These are phyloP conservation scores for Apiospora malaysiana DNA, from an alignment of 2,329 filamentous ascomycete species.

Conservation along the genomic window DNA sequence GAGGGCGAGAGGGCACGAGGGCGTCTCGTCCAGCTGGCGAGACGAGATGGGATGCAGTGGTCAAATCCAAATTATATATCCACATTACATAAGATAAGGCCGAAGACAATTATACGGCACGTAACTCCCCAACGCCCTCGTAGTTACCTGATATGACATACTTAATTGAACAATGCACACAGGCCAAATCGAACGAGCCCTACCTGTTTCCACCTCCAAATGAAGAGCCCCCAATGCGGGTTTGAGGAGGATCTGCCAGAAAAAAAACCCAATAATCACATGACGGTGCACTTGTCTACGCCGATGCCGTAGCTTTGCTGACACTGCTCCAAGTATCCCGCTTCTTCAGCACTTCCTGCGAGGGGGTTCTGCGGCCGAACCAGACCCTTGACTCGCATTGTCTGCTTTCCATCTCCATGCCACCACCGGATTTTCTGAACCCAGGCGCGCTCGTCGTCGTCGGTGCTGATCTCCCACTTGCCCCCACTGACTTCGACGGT, in stretches of 20 bases:
- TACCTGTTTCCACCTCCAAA: no score
- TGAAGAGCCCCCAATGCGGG: not conserved
- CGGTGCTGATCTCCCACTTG: conserved; percentile 83
- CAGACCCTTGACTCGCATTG: conserved; percentile 75
- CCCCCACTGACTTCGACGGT: conserved; percentile 80
- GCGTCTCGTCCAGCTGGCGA: no score
- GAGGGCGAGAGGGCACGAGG: no score
- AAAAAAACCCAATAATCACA: conserved; percentile 50
- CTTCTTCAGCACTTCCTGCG: conserved; percentile 69
- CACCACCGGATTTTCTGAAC: conserved; percentile 88
- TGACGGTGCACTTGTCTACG: conserved; percentile 55
- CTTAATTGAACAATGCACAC: no score
- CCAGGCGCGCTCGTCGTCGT: conserved; percentile 71
- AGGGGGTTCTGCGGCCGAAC: conserved; percentile 66
- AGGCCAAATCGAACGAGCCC: no score
- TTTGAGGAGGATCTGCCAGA: not conserved
- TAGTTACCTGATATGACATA: no score
- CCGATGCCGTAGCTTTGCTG: conserved; percentile 54
- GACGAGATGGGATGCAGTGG: no score
- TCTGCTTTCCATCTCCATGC: conserved; percentile 87
- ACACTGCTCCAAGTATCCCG: conserved; percentile 78
- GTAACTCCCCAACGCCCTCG: not conserved
- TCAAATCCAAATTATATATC: no score
- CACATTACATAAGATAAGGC: not conserved
- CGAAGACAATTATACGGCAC: no score